These are phyloP conservation scores for Angomonas ambiguus DNA, from an alignment of 208 protist species.

Conservation along the genomic window DNA sequence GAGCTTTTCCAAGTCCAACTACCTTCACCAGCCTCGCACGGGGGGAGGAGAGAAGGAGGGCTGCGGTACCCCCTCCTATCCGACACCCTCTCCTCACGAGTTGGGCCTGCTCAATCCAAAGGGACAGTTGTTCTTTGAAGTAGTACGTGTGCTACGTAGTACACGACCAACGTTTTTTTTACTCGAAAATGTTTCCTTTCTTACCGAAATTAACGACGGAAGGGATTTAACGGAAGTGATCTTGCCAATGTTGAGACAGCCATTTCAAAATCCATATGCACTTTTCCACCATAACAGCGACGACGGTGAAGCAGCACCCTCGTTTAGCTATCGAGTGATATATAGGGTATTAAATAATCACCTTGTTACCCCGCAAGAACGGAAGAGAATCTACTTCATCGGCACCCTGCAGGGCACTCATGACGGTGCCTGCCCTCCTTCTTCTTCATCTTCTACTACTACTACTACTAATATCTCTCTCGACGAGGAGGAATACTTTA, in stretches of 20 bases:
- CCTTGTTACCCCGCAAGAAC: slow-evolving; percentile 54
- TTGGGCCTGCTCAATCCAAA: slow-evolving; percentile 41
- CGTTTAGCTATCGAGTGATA: slow-evolving; percentile 29
- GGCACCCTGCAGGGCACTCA: slow-evolving; percentile 20
- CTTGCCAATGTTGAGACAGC: slow-evolving; percentile 26
- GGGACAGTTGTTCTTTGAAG: slow-evolving; percentile 73
- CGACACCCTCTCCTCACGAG: no score
- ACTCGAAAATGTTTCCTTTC: slow-evolving; percentile 81
- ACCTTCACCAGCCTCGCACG: background rate
- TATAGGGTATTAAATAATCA: slow-evolving; percentile 49
- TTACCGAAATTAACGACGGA: slow-evolving; percentile 48
- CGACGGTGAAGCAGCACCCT: background rate
- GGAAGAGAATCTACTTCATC: slow-evolving; percentile 61
- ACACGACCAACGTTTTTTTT: slow-evolving; percentile 47
- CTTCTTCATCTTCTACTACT: no score
- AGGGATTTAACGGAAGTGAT: slow-evolving; percentile 41
- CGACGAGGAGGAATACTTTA: no score
- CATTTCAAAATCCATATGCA: no score
- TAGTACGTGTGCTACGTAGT: slow-evolving; percentile 54
- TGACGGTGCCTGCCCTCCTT: no score
- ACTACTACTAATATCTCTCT: no score
- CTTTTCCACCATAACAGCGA: background rate
- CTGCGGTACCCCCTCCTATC: slow-evolving; percentile 23
- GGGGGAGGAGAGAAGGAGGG: background rate
- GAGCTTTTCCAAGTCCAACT: slow-evolving; percentile 55